Evolutionary conservation across 768 basidiomycete genomes (phyloP).

Genomic region (Stropharia rugosoannulata): DNA sequence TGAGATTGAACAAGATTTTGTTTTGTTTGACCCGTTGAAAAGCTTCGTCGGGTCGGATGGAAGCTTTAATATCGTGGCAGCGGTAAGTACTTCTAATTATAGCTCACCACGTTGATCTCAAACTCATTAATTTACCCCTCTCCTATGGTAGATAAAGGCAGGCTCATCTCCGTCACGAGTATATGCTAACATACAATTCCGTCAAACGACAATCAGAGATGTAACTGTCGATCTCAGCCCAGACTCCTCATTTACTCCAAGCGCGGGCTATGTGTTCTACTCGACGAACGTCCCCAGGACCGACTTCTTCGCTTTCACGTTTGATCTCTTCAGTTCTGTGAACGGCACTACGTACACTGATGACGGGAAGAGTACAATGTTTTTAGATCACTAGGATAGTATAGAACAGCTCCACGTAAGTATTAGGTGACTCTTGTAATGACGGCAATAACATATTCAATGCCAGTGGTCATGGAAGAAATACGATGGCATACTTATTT

Average conservation of each 20-base stretch:
- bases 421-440: no score
- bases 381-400: neutral
- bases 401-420: neutral
- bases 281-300: neutral
- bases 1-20: constrained; percentile 1
- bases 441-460: no score
- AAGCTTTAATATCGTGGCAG: neutral
- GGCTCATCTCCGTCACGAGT: neutral
- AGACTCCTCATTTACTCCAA: neutral
- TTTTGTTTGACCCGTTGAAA: constrained; percentile 1
- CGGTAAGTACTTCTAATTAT: neutral
- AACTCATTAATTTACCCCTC: neutral
- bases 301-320: neutral
- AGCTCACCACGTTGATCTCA: neutral
- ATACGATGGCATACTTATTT: no score
- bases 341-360: constrained; percentile 2
- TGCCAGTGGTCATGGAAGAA: no score
- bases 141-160: neutral
- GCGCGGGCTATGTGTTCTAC: neutral
- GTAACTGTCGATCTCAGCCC: no score
- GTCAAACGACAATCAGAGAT: no score
- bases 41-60: neutral
- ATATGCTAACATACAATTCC: no score
- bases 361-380: neutral
- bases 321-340: constrained; percentile 1